These are phyloP conservation scores for Thermomucor indicae-seudaticae DNA, from an alignment of 371 early-diverging fungal species.

Conservation along the genomic window DNA sequence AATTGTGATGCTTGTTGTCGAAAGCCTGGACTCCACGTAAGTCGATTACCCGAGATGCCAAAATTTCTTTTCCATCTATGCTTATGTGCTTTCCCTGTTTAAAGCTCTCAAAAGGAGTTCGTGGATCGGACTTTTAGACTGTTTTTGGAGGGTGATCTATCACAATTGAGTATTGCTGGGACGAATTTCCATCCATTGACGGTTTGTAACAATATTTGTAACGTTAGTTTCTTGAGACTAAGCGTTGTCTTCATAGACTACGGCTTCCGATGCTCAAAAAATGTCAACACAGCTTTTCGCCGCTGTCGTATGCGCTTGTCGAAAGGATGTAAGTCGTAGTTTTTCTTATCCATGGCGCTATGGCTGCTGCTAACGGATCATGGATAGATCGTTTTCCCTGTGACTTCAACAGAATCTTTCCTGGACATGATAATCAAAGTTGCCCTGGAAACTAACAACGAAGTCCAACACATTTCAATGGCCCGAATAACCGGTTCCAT, in stretches of 20 bases:
- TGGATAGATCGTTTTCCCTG: conserved; percentile 37
- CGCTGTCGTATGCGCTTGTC: conserved; percentile 49
- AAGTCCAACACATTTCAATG: conserved; percentile 32
- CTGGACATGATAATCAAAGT: conserved; percentile 41
- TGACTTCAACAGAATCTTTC: conserved; percentile 43
- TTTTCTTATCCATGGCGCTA: neutral
- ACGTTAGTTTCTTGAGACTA: neutral
- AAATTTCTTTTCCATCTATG: neutral
- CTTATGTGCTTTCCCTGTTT: neutral
- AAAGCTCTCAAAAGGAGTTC: conserved; percentile 46
- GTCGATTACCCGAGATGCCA: neutral
- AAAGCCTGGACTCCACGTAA: conserved; percentile 44
- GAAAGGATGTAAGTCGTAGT: conserved; percentile 46
- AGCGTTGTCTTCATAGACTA: conserved; percentile 4
- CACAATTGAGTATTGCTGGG: conserved; percentile 10
- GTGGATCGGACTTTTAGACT: conserved; percentile 44
- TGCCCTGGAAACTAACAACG: conserved; percentile 37
- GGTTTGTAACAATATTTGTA: conserved; percentile 3
- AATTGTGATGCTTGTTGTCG: conserved; percentile 42
- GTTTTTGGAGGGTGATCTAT: conserved; percentile 42
- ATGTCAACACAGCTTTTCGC: conserved; percentile 45
- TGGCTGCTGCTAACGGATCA: neutral
- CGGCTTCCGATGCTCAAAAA: conserved; percentile 37
- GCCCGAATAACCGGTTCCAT: conserved; percentile 54
- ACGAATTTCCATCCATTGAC: conserved; percentile 17